These are phyloP conservation scores for Lasiodiplodia sp. DNA, from an alignment of 2,329 filamentous ascomycete genomes.

Conservation along the genomic window DNA sequence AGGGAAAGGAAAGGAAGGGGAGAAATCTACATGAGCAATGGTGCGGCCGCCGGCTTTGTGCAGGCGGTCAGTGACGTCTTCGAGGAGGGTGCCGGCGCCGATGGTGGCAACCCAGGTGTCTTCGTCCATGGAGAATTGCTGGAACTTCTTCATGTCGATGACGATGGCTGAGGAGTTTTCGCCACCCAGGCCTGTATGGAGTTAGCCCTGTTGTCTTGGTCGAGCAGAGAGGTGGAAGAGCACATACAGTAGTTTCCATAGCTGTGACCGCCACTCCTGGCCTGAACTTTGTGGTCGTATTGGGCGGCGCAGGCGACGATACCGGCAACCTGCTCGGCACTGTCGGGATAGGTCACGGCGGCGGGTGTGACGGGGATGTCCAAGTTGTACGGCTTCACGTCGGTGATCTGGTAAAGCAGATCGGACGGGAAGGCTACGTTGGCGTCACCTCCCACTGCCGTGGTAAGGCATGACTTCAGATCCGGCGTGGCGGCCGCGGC, in stretches of 20 bases:
- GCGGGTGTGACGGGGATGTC: conserved; percentile 52
- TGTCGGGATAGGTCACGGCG: conserved; percentile 64
- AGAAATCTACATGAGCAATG: conserved; percentile 53
- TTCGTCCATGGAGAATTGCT: conserved; percentile 54
- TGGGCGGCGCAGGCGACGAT: conserved; percentile 65
- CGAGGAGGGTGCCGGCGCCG: conserved; percentile 58
- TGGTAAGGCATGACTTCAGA: conserved; percentile 39
- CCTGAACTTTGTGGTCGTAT: conserved; percentile 63
- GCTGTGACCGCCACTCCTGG: conserved; percentile 70
- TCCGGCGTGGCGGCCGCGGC: conserved; percentile 31
- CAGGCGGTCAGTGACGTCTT: conserved; percentile 46
- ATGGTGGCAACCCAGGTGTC: conserved; percentile 54
- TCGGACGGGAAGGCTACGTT: conserved; percentile 38
- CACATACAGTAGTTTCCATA: conserved; percentile 58
- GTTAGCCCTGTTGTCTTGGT: background rate
- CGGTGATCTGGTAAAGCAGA: conserved; percentile 39
- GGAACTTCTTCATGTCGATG: conserved; percentile 59
- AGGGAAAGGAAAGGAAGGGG: background rate
- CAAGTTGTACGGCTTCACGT: conserved; percentile 49
- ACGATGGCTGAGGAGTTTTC: conserved; percentile 56
- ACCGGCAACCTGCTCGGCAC: conserved; percentile 59
- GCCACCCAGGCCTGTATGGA: conserved; percentile 52
- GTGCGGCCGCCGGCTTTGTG: conserved; percentile 48
- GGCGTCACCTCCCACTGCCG: conserved; percentile 38
- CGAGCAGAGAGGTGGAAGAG: background rate